phyloP scores from a whole-genome alignment of 2,329 filamentous ascomycete species.

The Talaromyces sp. region DNA sequence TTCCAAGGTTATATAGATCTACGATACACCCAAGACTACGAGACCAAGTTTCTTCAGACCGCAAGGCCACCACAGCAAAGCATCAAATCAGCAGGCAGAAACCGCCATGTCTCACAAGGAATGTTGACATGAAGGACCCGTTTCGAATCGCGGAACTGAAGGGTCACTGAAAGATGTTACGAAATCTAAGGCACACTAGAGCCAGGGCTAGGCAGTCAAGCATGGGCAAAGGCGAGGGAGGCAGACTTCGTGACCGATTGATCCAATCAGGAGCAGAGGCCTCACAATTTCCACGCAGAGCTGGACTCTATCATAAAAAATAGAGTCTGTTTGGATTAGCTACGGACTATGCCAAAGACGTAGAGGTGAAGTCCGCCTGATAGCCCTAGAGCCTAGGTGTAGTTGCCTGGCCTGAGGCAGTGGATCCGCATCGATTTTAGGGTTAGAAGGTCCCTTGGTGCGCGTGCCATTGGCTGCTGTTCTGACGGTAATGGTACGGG shows the following conservation, averaged over 20 bases:
- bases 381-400: background rate
- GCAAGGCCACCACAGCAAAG: background rate
- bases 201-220: background rate
- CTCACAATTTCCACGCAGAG: background rate
- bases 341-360: background rate
- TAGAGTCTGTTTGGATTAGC: background rate
- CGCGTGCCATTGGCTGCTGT: background rate
- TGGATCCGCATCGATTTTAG: background rate
- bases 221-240: background rate
- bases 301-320: background rate
- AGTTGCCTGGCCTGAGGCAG: background rate
- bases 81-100: conserved; percentile 5
- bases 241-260: background rate
- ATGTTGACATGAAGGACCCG: background rate
- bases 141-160: background rate
- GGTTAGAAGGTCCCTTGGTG: background rate
- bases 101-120: background rate
- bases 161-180: background rate
- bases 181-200: background rate
- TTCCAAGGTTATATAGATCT: background rate
- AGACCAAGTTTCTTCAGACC: background rate
- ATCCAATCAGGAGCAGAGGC: background rate
- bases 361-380: background rate
- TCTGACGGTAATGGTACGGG: background rate
- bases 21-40: background rate